Conservation (phyloP, 306 rosid species). For the Cucurbita argyrosperma region DNA sequence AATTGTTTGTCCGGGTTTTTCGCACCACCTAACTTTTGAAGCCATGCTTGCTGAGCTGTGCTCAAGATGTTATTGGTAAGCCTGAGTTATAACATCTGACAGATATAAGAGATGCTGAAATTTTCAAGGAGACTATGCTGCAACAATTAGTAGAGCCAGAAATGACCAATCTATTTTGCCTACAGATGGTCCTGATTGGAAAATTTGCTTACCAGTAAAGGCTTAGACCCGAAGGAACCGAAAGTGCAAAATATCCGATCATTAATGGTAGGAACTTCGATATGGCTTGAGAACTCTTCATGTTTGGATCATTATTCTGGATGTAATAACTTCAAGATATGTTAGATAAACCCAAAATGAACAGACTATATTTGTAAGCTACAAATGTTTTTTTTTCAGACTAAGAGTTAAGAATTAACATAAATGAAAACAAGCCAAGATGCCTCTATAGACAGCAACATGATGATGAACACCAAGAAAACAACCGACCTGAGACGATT, state of each 20-base stretch:
- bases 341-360: neutral
- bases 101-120: neutral
- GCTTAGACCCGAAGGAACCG: conserved; percentile 98
- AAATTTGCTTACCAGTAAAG: conserved; percentile 72
- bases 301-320: conserved; percentile 74
- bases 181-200: neutral
- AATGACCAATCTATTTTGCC: neutral
- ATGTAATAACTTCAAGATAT: neutral
- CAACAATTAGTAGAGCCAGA: neutral
- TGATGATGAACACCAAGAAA: neutral
- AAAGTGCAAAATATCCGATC: conserved; percentile 93
- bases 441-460: neutral
- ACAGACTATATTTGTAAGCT: neutral
- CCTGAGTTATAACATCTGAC: conserved; percentile 33
- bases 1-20: conserved; percentile 35
- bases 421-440: neutral
- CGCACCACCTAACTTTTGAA: conserved; percentile 87
- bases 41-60: conserved; percentile 95
- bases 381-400: neutral
- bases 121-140: neutral
- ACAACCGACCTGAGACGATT: conserved; percentile 76
- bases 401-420: neutral
- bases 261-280: conserved; percentile 78
- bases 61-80: conserved; percentile 84
- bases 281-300: conserved; percentile 75